Percentiles rank a stretch among this genome's conserved stretches.
Conservation (phyloP, 495 filamentous ascomycete species). For the Symbiotaphrina buchneri region DNA sequence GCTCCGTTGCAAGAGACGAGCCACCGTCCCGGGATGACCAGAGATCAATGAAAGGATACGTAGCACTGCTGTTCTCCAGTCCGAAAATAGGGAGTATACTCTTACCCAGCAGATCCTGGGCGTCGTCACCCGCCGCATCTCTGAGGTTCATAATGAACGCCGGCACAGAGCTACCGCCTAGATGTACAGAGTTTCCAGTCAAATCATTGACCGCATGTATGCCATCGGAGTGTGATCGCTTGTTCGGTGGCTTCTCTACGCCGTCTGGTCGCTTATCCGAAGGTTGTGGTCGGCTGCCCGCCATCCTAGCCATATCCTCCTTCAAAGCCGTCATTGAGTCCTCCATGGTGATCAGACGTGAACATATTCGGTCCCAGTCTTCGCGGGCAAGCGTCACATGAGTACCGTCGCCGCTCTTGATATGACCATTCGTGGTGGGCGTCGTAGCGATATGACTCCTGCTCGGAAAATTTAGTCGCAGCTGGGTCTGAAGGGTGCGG, state of each 20-base stretch:
- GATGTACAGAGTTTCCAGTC: constrained; percentile 29
- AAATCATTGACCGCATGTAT: constrained; percentile 29
- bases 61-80: constrained; percentile 59
- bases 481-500: constrained; percentile 6
- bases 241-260: constrained; percentile 15
- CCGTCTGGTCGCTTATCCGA: no score
- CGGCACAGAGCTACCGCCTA: constrained; percentile 34
- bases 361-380: background rate
- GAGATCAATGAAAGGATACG: constrained; percentile 52
- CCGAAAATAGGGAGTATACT: constrained; percentile 64
- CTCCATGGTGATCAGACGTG: background rate
- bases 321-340: background rate
- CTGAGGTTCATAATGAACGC: constrained; percentile 42
- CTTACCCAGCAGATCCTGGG: no score
- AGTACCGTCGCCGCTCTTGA: no score
- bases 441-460: constrained; percentile 15
- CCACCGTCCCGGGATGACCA: constrained; percentile 45
- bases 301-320: background rate
- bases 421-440: no score
- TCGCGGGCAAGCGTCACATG: background rate
- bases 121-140: constrained; percentile 36
- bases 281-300: background rate
- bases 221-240: constrained; percentile 31
- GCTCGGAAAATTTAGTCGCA: constrained; percentile 3
- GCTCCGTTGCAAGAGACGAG: constrained; percentile 40